These are phyloP conservation scores for Boechera retrofracta DNA, from an alignment of 345 rosid genomes.

Conservation along the genomic window DNA sequence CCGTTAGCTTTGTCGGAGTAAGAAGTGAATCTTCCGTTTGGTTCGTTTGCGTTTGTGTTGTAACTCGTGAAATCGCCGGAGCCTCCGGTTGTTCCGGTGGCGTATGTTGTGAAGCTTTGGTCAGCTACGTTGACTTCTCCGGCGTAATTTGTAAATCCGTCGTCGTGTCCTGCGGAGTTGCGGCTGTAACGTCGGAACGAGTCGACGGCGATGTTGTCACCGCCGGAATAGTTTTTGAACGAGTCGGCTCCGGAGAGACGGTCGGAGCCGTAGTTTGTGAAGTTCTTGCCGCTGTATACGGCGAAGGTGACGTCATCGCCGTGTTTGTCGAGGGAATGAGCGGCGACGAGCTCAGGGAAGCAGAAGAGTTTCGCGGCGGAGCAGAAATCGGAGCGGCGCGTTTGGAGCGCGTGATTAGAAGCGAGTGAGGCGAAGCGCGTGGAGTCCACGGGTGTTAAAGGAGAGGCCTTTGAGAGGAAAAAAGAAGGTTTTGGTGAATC, in stretches of 20 bases:
- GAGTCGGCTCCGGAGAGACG: constrained; percentile 58
- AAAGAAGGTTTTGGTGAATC: constrained; percentile 59
- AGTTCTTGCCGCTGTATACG: constrained; percentile 58
- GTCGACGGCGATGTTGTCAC: constrained; percentile 49
- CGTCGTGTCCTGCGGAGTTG: constrained; percentile 55
- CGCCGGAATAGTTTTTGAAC: constrained; percentile 63
- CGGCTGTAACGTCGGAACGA: constrained; percentile 71
- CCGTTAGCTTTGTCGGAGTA: constrained; percentile 65
- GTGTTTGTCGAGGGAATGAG: constrained; percentile 47
- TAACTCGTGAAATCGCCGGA: constrained; percentile 62
- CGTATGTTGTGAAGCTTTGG: constrained; percentile 80
- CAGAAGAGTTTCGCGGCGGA: constrained; percentile 83
- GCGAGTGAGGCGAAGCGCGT: constrained; percentile 76
- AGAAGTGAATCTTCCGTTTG: constrained; percentile 61
- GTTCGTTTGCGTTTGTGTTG: constrained; percentile 61
- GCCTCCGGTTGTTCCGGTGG: constrained; percentile 67
- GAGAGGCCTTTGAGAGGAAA: constrained; percentile 82
- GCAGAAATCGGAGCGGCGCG: constrained; percentile 65
- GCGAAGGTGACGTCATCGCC: constrained; percentile 58
- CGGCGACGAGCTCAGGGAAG: constrained; percentile 60
- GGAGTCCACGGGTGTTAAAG: constrained; percentile 61
- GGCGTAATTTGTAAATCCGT: constrained; percentile 55
- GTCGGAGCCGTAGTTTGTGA: constrained; percentile 71
- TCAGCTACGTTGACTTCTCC: constrained; percentile 59
- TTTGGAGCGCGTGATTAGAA: constrained; percentile 55